A percentile compares a stretch with the other conserved stretches of the same genome.
Conservation (phyloP, 2,329 filamentous ascomycete species). For the Monilinia fructicola region DNA sequence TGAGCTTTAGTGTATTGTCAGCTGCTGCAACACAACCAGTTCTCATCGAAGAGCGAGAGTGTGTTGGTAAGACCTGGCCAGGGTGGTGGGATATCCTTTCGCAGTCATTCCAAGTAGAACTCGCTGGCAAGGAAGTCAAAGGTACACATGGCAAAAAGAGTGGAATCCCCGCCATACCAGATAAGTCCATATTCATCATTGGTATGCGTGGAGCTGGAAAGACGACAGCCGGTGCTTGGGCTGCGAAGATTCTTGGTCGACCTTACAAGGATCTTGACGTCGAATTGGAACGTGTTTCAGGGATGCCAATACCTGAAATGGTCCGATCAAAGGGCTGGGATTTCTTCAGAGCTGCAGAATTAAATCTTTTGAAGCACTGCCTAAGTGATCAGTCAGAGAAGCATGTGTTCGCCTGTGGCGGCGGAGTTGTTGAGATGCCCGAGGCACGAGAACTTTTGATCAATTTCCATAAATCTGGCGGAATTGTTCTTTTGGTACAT, state of each 20-base stretch:
- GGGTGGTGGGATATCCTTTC: conserved; percentile 95
- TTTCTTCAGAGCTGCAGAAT: conserved; percentile 78
- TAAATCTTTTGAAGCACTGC: conserved; percentile 69
- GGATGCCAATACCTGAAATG: conserved; percentile 81
- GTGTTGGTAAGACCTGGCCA: conserved; percentile 96
- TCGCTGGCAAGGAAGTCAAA: conserved; percentile 66
- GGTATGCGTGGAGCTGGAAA: conserved; percentile 98
- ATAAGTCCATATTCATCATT: conserved; percentile 84
- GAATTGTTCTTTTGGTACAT: conserved; percentile 83
- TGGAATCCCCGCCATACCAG: conserved; percentile 43
- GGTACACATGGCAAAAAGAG: conserved; percentile 42
- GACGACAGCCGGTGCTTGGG: conserved; percentile 88
- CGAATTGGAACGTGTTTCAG: conserved; percentile 73
- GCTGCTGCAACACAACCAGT: conserved; percentile 69
- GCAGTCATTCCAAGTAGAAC: conserved; percentile 70
- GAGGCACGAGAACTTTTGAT: conserved; percentile 75
- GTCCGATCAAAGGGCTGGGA: conserved; percentile 80
- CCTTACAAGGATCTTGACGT: conserved; percentile 84
- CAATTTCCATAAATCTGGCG: conserved; percentile 71
- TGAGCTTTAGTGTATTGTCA: conserved; percentile 94
- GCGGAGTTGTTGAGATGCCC: conserved; percentile 84
- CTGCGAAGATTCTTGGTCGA: conserved; percentile 71
- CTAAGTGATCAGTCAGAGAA: conserved; percentile 73
- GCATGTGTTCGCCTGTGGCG: conserved; percentile 89
- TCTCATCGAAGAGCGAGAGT: conserved; percentile 84